Conservation (phyloP, 495 filamentous ascomycete genomes). For the Aspergillus sparsus region DNA sequence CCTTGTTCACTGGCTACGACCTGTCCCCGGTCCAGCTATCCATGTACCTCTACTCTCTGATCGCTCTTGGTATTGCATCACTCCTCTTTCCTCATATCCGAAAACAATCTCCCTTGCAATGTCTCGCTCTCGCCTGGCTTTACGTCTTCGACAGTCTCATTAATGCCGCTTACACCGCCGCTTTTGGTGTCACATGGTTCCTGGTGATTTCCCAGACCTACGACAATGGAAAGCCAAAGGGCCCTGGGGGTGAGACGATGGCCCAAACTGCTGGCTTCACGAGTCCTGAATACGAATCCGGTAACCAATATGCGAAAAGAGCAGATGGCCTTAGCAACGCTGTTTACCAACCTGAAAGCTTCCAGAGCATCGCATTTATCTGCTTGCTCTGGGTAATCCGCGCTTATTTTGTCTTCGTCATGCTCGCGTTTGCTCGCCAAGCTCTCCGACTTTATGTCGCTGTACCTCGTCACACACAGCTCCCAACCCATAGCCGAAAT, state of each 20-base stretch:
- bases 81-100: constrained; percentile 71
- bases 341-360: constrained; percentile 66
- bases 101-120: constrained; percentile 65
- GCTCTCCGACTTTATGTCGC: constrained; percentile 60
- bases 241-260: constrained; percentile 55
- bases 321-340: constrained; percentile 48
- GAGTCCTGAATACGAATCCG: constrained; percentile 61
- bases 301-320: constrained; percentile 32
- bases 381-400: constrained; percentile 68
- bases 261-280: constrained; percentile 70
- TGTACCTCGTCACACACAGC: constrained; percentile 46
- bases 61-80: constrained; percentile 60
- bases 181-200: constrained; percentile 84
- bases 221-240: constrained; percentile 42
- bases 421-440: constrained; percentile 76
- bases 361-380: constrained; percentile 74
- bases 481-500: constrained; percentile 48
- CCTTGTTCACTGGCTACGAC: constrained; percentile 71
- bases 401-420: constrained; percentile 74
- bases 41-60: constrained; percentile 82
- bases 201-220: constrained; percentile 62
- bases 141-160: constrained; percentile 78
- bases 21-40: constrained; percentile 70
- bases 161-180: constrained; percentile 74
- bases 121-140: constrained; percentile 69